phyloP scores from a whole-genome alignment of 805 yeast genomes.

The Tetrapisispora fleetii region DNA sequence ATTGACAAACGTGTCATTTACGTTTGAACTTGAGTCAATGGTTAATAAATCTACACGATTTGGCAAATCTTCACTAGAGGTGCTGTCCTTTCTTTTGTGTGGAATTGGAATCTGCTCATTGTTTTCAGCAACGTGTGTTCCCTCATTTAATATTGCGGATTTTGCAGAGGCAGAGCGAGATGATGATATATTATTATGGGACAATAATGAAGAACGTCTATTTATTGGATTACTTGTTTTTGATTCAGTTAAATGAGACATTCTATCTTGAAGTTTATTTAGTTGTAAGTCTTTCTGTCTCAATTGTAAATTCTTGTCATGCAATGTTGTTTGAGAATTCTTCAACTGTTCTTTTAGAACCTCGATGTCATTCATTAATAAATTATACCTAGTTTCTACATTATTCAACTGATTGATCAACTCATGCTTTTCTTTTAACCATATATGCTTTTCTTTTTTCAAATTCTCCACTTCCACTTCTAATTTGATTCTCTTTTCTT shows the following conservation, averaged over 20 bases:
- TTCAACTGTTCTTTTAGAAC: conserved; percentile 27
- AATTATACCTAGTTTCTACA: conserved; percentile 26
- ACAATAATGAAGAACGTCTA: neutral
- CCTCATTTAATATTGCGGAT: neutral
- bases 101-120: neutral
- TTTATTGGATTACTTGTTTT: neutral
- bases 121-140: neutral
- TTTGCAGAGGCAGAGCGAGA: neutral
- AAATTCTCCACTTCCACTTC: conserved; percentile 32
- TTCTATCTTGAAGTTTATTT: conserved; percentile 15
- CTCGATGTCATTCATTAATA: conserved; percentile 42
- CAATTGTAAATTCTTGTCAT: conserved; percentile 15
- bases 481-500: conserved; percentile 26
- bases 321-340: conserved; percentile 11
- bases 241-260: conserved; percentile 7
- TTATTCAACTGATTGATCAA: conserved; percentile 23
- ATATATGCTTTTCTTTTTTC: conserved; percentile 40
- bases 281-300: conserved; percentile 18
- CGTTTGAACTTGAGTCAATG: conserved; percentile 9
- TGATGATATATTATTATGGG: neutral
- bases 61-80: conserved; percentile 24
- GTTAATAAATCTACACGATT: conserved; percentile 23
- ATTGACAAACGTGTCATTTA: conserved; percentile 30
- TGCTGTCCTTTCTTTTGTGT: conserved; percentile 15
- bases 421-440: conserved; percentile 27